Evolutionary conservation across 495 filamentous ascomycete genomes (phyloP).

Genomic region (Haplographium delicatum): DNA sequence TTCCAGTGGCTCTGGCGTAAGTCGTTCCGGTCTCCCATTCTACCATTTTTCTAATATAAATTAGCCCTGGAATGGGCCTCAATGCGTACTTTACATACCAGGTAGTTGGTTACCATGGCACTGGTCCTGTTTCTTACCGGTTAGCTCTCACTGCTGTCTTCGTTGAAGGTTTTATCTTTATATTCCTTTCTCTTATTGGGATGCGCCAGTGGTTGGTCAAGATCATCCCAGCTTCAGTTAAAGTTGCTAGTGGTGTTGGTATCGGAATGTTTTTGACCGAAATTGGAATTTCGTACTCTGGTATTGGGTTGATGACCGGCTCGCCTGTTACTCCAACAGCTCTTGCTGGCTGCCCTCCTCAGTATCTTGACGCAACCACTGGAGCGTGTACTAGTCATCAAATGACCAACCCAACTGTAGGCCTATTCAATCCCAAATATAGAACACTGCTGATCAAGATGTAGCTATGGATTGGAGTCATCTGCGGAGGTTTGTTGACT

Average conservation of each 20-base stretch:
- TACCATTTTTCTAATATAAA: slow-evolving; percentile 19
- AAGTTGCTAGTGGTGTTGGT: slow-evolving; percentile 72
- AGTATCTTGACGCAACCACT: slow-evolving; percentile 29
- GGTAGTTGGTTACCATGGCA: slow-evolving; percentile 69
- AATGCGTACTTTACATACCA: slow-evolving; percentile 88
- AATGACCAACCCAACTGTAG: slow-evolving; percentile 63
- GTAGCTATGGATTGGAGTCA: slow-evolving; percentile 71
- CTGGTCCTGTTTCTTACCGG: slow-evolving; percentile 59
- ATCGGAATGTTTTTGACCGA: slow-evolving; percentile 76
- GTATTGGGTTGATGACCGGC: slow-evolving; percentile 68
- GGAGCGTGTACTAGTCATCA: slow-evolving; percentile 42
- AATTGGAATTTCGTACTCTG: slow-evolving; percentile 70
- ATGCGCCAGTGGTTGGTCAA: slow-evolving; percentile 82
- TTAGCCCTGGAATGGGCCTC: slow-evolving; percentile 70
- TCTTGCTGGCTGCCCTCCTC: slow-evolving; percentile 58
- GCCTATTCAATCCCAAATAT: background rate
- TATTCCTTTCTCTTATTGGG: slow-evolving; percentile 63
- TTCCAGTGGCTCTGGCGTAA: slow-evolving; percentile 50
- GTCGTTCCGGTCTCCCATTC: slow-evolving; percentile 40
- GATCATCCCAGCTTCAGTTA: slow-evolving; percentile 72
- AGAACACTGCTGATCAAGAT: background rate
- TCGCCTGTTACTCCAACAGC: slow-evolving; percentile 55
- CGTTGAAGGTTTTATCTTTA: slow-evolving; percentile 64
- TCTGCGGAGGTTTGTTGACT: slow-evolving; percentile 71
- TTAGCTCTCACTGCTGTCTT: slow-evolving; percentile 79